These are phyloP conservation scores for Cyclotella atomus DNA, from an alignment of 108 stramenopile genomes.

Conservation along the genomic window DNA sequence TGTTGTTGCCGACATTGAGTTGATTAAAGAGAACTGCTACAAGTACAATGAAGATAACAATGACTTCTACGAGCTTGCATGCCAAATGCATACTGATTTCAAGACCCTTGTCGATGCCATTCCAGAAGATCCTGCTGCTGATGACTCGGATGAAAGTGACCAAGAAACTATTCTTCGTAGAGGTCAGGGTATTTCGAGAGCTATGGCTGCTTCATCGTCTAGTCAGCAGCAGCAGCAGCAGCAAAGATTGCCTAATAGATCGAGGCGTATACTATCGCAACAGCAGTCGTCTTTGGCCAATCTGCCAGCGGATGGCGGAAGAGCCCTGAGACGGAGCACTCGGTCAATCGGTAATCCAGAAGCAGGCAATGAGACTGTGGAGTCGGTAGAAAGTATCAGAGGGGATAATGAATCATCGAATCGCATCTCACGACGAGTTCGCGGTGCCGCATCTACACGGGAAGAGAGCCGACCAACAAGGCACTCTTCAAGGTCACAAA, in stretches of 20 bases:
- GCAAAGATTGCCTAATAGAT: not conserved
- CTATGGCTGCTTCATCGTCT: not conserved
- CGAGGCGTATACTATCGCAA: slow-evolving; percentile 10
- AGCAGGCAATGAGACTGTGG: no score
- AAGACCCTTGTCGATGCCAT: slow-evolving; percentile 49
- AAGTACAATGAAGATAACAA: slow-evolving; percentile 80
- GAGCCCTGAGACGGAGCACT: not conserved
- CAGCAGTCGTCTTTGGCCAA: slow-evolving; percentile 40
- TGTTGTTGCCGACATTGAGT: slow-evolving; percentile 70
- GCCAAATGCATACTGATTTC: slow-evolving; percentile 63
- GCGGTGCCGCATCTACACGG: no score
- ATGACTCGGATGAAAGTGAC: slow-evolving; percentile 8
- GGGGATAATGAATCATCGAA: not conserved
- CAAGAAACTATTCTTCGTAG: not conserved
- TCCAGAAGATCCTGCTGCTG: not conserved
- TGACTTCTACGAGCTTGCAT: slow-evolving; percentile 55
- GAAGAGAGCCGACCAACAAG: not conserved
- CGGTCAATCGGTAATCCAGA: not conserved
- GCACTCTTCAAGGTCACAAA: not conserved
- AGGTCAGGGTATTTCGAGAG: slow-evolving; percentile 12
- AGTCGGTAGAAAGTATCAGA: no score
- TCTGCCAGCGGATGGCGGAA: slow-evolving; percentile 25
- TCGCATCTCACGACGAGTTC: not conserved
- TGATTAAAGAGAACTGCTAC: slow-evolving; percentile 83
- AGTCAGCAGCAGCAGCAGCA: not conserved